Conservation (phyloP, 2,329 filamentous ascomycete genomes). For the Xylariales sp. region DNA sequence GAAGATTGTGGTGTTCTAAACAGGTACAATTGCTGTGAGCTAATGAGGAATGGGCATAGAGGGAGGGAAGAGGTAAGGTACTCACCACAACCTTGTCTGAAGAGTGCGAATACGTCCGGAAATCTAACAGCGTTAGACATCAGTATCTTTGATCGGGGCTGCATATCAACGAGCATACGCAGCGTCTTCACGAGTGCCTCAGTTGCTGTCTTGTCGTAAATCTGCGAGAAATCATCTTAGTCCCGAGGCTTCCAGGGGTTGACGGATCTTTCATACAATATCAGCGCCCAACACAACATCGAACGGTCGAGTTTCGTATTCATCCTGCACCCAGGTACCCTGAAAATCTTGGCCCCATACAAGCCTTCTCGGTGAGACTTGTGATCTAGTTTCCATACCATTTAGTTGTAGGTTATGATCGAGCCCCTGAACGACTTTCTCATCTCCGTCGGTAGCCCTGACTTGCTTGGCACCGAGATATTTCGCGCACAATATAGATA, state of each 20-base stretch:
- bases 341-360: not conserved
- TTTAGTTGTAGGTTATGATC: constrained; percentile 50
- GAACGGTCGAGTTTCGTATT: constrained; percentile 38
- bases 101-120: constrained; percentile 60
- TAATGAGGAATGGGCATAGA: not conserved
- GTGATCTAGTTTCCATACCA: constrained; percentile 27
- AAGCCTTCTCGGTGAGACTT: not conserved
- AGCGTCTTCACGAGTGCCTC: constrained; percentile 62
- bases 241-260: not conserved
- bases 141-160: constrained; percentile 53
- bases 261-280: constrained; percentile 34
- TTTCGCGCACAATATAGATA: constrained; percentile 59
- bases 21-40: not conserved
- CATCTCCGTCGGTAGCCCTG: constrained; percentile 59
- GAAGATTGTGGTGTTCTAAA: constrained; percentile 1
- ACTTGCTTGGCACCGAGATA: constrained; percentile 49
- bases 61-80: no score
- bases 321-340: not conserved
- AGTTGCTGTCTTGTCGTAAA: constrained; percentile 64
- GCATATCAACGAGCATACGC: constrained; percentile 53
- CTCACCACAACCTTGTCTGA: constrained; percentile 27
- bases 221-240: constrained; percentile 26
- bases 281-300: constrained; percentile 72
- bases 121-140: constrained; percentile 71
- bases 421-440: constrained; percentile 45